Base-by-base conservation (phyloP, 1,139 yeast species). In the Neolecta irregularis region DNA sequence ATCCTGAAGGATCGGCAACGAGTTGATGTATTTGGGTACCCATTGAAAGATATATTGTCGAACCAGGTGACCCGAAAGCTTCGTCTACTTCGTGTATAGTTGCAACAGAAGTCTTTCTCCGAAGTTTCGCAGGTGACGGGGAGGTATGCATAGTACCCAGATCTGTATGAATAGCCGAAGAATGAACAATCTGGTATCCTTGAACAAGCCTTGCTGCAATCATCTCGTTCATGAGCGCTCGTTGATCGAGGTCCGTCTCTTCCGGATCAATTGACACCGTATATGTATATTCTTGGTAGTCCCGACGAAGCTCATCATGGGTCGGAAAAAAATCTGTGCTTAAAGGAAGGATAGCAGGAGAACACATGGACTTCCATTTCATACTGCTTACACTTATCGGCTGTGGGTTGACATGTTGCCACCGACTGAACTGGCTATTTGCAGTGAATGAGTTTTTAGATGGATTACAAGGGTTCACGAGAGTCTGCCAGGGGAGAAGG, bases 291-390 rank as follows among this genome's bases (percentile, higher is more conserved):
- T 70, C 67, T 5, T 56, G 49, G 43, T 57, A 63, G 37, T 56
- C 52, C 9, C 49, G 47, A 17, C 52, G 49, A 39, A 85, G 72
- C 42, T 79, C 88, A 5, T 64, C 60, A 4, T 63, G 58, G 0
- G 74, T 57, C 0, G 96, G 96, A 48, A 85, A 81, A 6, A 74
- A 63, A 1, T 77, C 69, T 0, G 92, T 73, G 1, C 80, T 72
- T 0, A 77, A 61, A 0, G 99, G 99, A 17, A 91, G 58, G 3
- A 93, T 75, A 0, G 96, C 96, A 0, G 99, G 99, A 0, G 94
- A 72, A 24, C 81, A 77, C 38, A 91, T 64, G 0, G 96, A 85
- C 40, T 80, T 68, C 98, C 98, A 91, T 51, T 85, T 85, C 31
- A 85, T 75, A 8, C 69, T 62, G 45, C 72, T 30, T 17, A 40